Conservation (phyloP, 192 early-diverging fungal genomes). For the Globomyces pollinis-pini region DNA sequence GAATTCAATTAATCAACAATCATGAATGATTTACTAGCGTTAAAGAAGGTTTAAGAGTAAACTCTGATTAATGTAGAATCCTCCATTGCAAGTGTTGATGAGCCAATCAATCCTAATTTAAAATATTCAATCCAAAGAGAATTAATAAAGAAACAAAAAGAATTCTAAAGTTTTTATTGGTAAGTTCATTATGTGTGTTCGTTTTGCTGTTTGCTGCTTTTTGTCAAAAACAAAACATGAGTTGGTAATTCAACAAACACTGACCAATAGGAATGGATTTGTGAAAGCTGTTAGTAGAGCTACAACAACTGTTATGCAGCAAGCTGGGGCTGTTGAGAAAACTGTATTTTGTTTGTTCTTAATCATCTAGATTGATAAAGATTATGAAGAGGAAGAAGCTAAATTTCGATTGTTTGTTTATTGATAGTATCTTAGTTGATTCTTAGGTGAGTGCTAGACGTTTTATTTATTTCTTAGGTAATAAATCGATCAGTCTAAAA, state of each 20-base stretch:
- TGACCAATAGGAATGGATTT: constrained; percentile 60
- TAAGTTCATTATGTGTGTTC: background rate
- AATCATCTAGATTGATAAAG: constrained; percentile 47
- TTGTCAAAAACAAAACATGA: background rate
- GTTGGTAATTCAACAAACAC: no score
- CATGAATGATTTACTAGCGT: no score
- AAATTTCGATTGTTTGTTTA: constrained; percentile 39
- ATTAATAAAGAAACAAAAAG: no score
- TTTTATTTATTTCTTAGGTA: background rate
- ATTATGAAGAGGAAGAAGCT: constrained; percentile 76
- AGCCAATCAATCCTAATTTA: no score
- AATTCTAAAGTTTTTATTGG: no score
- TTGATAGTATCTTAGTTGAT: background rate
- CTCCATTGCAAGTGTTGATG: no score
- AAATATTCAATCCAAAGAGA: no score
- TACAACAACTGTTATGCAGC: constrained; percentile 67
- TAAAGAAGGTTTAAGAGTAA: no score
- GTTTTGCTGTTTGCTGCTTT: background rate
- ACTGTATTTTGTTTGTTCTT: constrained; percentile 42
- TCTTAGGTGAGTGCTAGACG: background rate
- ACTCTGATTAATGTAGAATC: no score
- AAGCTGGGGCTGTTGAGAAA: constrained; percentile 65
- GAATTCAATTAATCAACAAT: no score
- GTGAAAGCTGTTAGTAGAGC: constrained; percentile 76
- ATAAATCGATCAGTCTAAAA: no score